Evolutionary conservation across 306 rosid species (phyloP), one percentile per base, ranked within the genome.

Genomic region (Pterocarpus santalinus): DNA sequence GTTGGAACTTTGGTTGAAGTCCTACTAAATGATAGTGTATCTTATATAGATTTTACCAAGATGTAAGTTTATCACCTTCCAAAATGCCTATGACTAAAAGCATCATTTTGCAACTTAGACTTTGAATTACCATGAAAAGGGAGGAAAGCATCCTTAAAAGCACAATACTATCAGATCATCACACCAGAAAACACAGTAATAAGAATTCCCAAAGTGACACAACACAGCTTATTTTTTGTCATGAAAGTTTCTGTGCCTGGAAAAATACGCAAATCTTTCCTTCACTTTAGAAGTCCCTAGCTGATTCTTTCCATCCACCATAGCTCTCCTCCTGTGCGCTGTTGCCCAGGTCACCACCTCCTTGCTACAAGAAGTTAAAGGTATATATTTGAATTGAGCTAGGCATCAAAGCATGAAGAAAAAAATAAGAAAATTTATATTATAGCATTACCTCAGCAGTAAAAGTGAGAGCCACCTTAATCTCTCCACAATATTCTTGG

Each of bases 401-500:
- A 65, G 39, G 44, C 72, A 78, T 35, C 62, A 78, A 82, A 72
- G 8, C 3, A 78, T 72, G 70, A 66, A 57, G 32, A 78, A 55
- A 72, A 62, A 16, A 68, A 51, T 38, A 51, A 28, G 47, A 55
- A 38, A 55, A 55, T 4, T 6, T 5, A 63, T 22, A 46, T 36
- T 73, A 5, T 30, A 67, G 46, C 36, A 60, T 78, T 78, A 87
- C 90, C 90, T 81, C 80, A 44, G 80, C 9, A 38, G 77, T 84
- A 52, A 87, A 87, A 84, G 80, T 87, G 61, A 87, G 86, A 82
- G 84, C 84, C 41, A 87, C 86, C 81, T 62, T 87, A 58, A 87
- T 78, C 82, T 87, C 90, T 35, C 90, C 86, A 51, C 86, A 58
- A 75, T 63, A 87, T 39, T 87, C 82, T 43, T 79, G 5, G 6